These are phyloP conservation scores for Cyclospora cayetanensis DNA, from an alignment of 169 alveolate species.

Conservation along the genomic window DNA sequence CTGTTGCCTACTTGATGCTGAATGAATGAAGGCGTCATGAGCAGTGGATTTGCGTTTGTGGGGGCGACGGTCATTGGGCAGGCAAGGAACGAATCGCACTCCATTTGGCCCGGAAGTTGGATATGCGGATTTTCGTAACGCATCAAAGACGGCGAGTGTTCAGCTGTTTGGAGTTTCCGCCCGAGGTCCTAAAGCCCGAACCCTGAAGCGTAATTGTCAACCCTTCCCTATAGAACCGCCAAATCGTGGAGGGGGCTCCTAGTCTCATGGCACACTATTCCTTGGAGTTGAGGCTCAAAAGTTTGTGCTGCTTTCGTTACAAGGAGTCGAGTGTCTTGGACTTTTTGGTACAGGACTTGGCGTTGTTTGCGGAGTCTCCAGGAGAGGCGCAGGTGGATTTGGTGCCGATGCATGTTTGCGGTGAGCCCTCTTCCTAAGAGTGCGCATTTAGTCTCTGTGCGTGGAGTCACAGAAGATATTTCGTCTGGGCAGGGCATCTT, in stretches of 20 bases:
- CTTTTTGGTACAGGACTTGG: background rate
- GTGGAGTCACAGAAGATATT: no score
- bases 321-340: background rate
- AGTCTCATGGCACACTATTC: no score
- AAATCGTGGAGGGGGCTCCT: no score
- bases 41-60: no score
- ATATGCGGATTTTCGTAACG: background rate
- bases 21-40: no score
- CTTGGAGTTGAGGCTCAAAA: no score
- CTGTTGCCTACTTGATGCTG: no score
- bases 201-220: background rate
- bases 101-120: background rate
- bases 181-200: background rate
- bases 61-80: background rate
- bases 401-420: background rate
- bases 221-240: no score
- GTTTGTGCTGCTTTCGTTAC: no score
- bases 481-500: no score
- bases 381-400: background rate
- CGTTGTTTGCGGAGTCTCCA: background rate
- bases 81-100: constrained; percentile 28
- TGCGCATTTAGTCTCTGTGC: no score
- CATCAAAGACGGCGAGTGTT: background rate
- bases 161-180: background rate
- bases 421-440: no score